Evolutionary conservation across 495 filamentous ascomycete genomes (phyloP).

Genomic region (Aspergillus olivimuriae): DNA sequence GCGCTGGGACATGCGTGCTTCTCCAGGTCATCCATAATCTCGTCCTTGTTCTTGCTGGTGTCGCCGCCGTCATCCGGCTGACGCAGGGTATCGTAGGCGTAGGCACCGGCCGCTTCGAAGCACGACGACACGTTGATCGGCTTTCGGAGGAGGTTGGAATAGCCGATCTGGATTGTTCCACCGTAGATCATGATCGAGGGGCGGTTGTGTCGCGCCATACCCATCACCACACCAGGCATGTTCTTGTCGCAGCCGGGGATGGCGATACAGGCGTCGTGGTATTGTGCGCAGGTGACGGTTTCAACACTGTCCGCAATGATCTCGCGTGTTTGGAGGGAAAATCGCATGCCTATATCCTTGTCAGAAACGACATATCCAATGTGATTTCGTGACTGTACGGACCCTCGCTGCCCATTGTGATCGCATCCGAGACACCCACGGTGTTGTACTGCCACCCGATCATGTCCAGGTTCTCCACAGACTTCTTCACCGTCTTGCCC

Average conservation of each 20-base stretch:
- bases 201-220: constrained; percentile 83
- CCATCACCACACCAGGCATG: constrained; percentile 88
- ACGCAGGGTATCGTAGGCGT: constrained; percentile 61
- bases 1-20: constrained; percentile 80
- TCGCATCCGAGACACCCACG: constrained; percentile 87
- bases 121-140: constrained; percentile 86
- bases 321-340: constrained; percentile 90
- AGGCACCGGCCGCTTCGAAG: constrained; percentile 88
- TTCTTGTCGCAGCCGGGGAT: constrained; percentile 99
- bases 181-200: constrained; percentile 84
- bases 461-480: constrained; percentile 77
- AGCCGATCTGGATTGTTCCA: constrained; percentile 82
- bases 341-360: constrained; percentile 73
- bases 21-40: constrained; percentile 84
- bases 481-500: constrained; percentile 82
- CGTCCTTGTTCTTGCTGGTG: constrained; percentile 56
- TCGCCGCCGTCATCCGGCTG: constrained; percentile 53
- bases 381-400: constrained; percentile 8
- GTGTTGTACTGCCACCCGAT: constrained; percentile 93
- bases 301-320: constrained; percentile 95
- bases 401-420: constrained; percentile 97
- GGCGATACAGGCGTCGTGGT: constrained; percentile 89
- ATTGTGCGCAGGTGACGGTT: constrained; percentile 80
- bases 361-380: not conserved
- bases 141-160: constrained; percentile 68